Conservation (phyloP, 2,329 filamentous ascomycete genomes). For the Claviceps capensis region DNA sequence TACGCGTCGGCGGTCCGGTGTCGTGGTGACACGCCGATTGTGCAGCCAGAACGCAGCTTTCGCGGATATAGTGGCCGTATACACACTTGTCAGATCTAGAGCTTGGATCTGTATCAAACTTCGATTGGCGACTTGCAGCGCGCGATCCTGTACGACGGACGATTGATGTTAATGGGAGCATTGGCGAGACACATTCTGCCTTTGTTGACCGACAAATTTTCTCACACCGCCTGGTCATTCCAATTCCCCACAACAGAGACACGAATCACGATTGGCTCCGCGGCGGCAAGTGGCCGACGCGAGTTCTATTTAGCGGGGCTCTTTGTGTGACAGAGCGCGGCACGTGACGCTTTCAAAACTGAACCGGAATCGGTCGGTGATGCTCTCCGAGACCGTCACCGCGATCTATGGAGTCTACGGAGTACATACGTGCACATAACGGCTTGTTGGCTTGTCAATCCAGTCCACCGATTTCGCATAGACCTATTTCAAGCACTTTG, state of each 20-base stretch:
- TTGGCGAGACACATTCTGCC: constrained; percentile 19
- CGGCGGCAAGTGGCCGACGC: not conserved
- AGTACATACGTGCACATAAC: not conserved
- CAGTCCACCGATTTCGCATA: not conserved
- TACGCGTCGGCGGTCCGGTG: constrained; percentile 6
- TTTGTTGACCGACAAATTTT: constrained; percentile 21
- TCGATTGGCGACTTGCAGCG: not conserved
- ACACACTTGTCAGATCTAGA: not conserved
- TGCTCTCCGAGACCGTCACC: not conserved
- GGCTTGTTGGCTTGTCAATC: not conserved
- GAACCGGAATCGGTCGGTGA: too few species aligned
- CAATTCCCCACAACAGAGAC: not conserved
- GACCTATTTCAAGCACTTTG: not conserved
- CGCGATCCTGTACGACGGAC: constrained; percentile 1
- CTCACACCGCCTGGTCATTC: constrained; percentile 17
- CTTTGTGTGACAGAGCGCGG: too few species aligned
- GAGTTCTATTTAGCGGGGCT: not conserved
- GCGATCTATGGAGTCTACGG: not conserved
- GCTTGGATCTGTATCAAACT: not conserved
- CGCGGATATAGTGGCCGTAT: not conserved
- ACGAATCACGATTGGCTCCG: not conserved
- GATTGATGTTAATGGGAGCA: constrained; percentile 7
- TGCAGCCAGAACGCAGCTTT: constrained; percentile 14
- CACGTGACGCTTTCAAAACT: too few species aligned
- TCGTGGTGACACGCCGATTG: constrained; percentile 10